Percentiles rank a stretch among this genome's conserved stretches.
These are phyloP conservation scores for Tricholoma bakamatsutake DNA, from an alignment of 768 basidiomycete genomes.

Conservation along the genomic window DNA sequence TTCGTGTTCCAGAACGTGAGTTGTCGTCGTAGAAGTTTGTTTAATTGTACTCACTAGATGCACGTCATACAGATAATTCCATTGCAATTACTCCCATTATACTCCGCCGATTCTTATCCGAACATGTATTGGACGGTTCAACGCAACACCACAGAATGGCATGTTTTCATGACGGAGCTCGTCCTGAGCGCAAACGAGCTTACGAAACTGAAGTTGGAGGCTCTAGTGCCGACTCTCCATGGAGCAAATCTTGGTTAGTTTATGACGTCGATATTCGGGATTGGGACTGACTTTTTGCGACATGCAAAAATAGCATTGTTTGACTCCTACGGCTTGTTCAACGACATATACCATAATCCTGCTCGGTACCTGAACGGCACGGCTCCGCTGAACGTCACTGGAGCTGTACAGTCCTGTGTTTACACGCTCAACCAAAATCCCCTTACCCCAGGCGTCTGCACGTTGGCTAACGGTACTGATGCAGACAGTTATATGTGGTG, in stretches of 20 bases:
- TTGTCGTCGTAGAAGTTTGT: background rate
- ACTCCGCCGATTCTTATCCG: slow-evolving; percentile 40
- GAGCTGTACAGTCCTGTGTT: slow-evolving; percentile 43
- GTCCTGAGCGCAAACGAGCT: slow-evolving; percentile 46
- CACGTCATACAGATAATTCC: slow-evolving; percentile 44
- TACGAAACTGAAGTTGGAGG: slow-evolving; percentile 43
- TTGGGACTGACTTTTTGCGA: background rate
- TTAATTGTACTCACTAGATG: background rate
- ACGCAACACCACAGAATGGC: slow-evolving; percentile 55
- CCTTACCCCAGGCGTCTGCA: slow-evolving; percentile 20
- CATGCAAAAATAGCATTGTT: slow-evolving; percentile 38
- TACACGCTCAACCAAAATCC: slow-evolving; percentile 28
- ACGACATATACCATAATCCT: slow-evolving; percentile 51
- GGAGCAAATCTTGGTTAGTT: slow-evolving; percentile 44
- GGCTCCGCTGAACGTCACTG: slow-evolving; percentile 53
- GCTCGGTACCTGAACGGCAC: slow-evolving; percentile 56
- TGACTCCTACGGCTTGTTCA: slow-evolving; percentile 55
- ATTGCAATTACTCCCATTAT: slow-evolving; percentile 42
- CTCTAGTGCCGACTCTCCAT: slow-evolving; percentile 39
- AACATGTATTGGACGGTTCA: slow-evolving; percentile 44
- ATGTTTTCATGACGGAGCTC: slow-evolving; percentile 47
- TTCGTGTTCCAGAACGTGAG: slow-evolving; percentile 67
- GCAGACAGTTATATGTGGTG: slow-evolving; percentile 48
- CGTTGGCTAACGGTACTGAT: slow-evolving; percentile 24
- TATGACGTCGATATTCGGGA: background rate